A percentile compares a stretch with the other conserved stretches of the same genome.
Evolutionary conservation across 2,329 filamentous ascomycete species (phyloP).

Genomic region (Curvularia eragrostidis): DNA sequence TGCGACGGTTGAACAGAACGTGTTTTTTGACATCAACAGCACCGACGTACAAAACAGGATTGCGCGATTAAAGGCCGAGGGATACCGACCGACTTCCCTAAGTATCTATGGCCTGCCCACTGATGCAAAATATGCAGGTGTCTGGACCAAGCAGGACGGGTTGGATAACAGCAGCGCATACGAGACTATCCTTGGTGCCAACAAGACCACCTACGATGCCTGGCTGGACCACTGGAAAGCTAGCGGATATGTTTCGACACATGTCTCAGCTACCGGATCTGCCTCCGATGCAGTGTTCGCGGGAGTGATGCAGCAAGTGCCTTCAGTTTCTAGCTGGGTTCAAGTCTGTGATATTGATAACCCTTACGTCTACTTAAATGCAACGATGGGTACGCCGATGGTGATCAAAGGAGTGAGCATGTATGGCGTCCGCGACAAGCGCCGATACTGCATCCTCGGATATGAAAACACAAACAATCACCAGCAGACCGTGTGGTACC

Average conservation of each 20-base stretch:
- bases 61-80: conserved; percentile 22
- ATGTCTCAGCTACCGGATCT: conserved; percentile 31
- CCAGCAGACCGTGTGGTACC: conserved; percentile 26
- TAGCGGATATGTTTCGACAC: conserved; percentile 29
- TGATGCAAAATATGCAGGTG: conserved; percentile 25
- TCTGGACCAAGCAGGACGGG: conserved; percentile 28
- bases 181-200: conserved; percentile 24
- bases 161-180: conserved; percentile 21
- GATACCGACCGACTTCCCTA: conserved; percentile 25
- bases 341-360: conserved; percentile 24
- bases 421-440: conserved; percentile 24
- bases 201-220: conserved; percentile 23
- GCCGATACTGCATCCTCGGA: conserved; percentile 30
- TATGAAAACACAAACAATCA: conserved; percentile 24
- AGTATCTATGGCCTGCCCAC: conserved; percentile 23
- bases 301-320: conserved; percentile 27
- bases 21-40: conserved; percentile 18
- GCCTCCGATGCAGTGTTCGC: conserved; percentile 26
- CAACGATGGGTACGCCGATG: conserved; percentile 11
- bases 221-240: conserved; percentile 27
- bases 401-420: conserved; percentile 24
- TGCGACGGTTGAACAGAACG: conserved; percentile 18
- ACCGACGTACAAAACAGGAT: conserved; percentile 10
- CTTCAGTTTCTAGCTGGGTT: conserved; percentile 14
- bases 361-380: conserved; percentile 2